phyloP scores from a whole-genome alignment of 2,329 filamentous ascomycete genomes.

The Parasarocladium wereldwijsianum region DNA sequence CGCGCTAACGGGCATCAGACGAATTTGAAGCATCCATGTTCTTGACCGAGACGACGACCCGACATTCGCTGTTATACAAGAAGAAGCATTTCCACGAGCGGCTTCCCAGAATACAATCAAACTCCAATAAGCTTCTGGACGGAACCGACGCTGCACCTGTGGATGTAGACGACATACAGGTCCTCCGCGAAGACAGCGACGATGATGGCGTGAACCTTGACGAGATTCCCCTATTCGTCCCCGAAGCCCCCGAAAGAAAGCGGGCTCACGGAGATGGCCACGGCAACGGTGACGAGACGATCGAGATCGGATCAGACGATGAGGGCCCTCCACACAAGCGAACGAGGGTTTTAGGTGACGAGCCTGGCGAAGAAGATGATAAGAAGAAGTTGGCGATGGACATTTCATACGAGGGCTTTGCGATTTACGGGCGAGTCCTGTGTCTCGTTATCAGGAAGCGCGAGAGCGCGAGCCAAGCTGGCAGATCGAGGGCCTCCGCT shows the following conservation, averaged over 20 bases:
- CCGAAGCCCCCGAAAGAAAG: conserved; percentile 9
- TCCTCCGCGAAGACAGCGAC: conserved; percentile 33
- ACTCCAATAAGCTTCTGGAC: conserved; percentile 46
- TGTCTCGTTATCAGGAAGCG: conserved; percentile 78
- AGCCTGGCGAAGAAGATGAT: conserved; percentile 37
- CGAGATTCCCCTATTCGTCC: conserved; percentile 18
- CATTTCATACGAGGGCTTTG: conserved; percentile 88
- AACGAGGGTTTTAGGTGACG: conserved; percentile 15
- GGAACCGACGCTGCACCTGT: conserved; percentile 37
- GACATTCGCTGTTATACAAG: conserved; percentile 77
- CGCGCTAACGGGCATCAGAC: conserved; percentile 29
- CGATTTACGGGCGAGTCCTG: conserved; percentile 84
- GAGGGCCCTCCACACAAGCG: conserved; percentile 31
- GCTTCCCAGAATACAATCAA: conserved; percentile 38
- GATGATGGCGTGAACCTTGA: conserved; percentile 15
- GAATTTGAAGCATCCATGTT: conserved; percentile 95
- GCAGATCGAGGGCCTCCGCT: conserved; percentile 14
- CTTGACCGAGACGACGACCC: conserved; percentile 69
- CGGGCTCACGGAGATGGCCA: conserved; percentile 7
- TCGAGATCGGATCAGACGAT: conserved; percentile 23
- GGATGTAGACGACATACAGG: conserved; percentile 25
- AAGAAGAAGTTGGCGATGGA: conserved; percentile 86
- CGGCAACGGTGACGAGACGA: conserved; percentile 18
- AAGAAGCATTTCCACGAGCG: conserved; percentile 62
- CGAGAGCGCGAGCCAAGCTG: conserved; percentile 33